phyloP scores from a whole-genome alignment of 2,329 filamentous ascomycete species.

The Fusarium sp. region DNA sequence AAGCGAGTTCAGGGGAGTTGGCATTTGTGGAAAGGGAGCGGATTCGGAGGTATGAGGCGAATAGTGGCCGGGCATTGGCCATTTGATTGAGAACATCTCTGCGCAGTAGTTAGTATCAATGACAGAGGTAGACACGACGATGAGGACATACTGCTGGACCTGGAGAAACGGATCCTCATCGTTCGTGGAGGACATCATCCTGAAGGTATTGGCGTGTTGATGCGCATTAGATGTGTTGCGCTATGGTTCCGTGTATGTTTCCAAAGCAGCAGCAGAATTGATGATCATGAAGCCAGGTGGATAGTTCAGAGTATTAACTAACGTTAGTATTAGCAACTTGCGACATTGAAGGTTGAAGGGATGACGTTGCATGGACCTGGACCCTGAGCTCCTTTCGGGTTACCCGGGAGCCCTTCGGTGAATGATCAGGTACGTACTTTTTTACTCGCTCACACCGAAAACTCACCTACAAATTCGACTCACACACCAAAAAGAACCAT shows the following conservation, averaged over 20 bases:
- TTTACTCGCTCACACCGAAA: conserved; percentile 29
- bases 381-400: conserved; percentile 11
- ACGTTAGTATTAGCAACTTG: conserved; percentile 16
- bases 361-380: conserved; percentile 46
- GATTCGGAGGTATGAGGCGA: conserved; percentile 95
- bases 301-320: conserved; percentile 12
- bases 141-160: conserved; percentile 68
- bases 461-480: conserved; percentile 42
- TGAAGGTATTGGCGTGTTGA: conserved; percentile 39
- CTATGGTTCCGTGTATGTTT: not conserved
- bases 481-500: conserved; percentile 39
- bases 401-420: conserved; percentile 26
- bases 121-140: not conserved
- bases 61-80: conserved; percentile 81
- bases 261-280: conserved; percentile 1
- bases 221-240: conserved; percentile 34
- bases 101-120: conserved; percentile 27
- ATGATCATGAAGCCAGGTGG: conserved; percentile 10
- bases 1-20: conserved; percentile 83
- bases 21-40: conserved; percentile 79
- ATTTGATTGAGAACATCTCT: conserved; percentile 92
- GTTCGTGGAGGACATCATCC: conserved; percentile 73
- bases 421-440: conserved; percentile 33
- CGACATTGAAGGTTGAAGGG: conserved; percentile 37
- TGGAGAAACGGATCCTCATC: conserved; percentile 77